phyloP scores from a whole-genome alignment of 306 rosid genomes.

The Dryas alaskensis region DNA sequence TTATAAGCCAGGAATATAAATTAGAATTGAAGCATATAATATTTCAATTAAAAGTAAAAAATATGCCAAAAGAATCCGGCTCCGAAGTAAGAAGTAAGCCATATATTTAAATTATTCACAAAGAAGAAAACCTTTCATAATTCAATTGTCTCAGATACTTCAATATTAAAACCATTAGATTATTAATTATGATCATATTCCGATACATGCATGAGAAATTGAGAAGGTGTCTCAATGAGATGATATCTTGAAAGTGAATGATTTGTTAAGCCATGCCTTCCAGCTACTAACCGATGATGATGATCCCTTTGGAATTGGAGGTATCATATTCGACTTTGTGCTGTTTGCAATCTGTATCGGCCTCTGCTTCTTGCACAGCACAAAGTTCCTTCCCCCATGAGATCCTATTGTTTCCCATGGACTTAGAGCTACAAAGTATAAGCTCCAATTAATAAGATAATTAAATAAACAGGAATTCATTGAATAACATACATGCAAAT shows the following conservation, averaged over 20 bases:
- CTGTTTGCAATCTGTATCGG: conserved; percentile 27
- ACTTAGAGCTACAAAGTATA: conserved; percentile 43
- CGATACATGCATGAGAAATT: not conserved
- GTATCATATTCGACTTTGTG: conserved; percentile 22
- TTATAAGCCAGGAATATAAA: not conserved
- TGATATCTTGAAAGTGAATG: conserved; percentile 29
- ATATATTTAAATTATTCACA: conserved; percentile 11
- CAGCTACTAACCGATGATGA: conserved; percentile 25
- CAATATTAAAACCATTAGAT: not conserved
- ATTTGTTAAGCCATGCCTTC: conserved; percentile 52
- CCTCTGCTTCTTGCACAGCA: conserved; percentile 54
- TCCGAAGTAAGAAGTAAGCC: not conserved
- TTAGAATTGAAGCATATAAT: not conserved
- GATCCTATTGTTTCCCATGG: conserved; percentile 55
- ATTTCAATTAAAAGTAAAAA: not conserved
- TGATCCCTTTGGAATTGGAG: conserved; percentile 41
- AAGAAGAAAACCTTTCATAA: conserved; percentile 2
- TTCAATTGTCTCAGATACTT: not conserved
- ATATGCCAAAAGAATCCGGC: not conserved
- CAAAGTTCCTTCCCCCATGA: conserved; percentile 44
- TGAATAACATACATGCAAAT: no score
- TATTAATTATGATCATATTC: no score
- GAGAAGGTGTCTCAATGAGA: conserved; percentile 13
- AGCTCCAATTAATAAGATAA: not conserved
- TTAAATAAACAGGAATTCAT: not conserved